Evolutionary conservation across 1,284 basidiomycete species (phyloP).

Genomic region (Leccinum pallidistipes): DNA sequence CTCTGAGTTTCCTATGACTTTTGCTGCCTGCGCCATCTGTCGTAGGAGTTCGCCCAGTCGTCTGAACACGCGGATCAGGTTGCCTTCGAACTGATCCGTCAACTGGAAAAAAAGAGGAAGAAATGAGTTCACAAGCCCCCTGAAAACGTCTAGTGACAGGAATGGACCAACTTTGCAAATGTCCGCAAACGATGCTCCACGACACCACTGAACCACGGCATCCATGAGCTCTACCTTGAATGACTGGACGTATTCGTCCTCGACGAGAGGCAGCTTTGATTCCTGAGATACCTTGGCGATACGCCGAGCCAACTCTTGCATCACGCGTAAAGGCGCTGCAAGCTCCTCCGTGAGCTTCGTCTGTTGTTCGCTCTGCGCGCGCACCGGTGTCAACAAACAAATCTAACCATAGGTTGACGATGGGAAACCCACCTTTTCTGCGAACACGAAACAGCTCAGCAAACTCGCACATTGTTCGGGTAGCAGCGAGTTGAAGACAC

Average conservation of each 20-base stretch:
- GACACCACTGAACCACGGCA: conserved; percentile 95
- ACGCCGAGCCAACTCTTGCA: conserved; percentile 93
- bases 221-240: conserved; percentile 99
- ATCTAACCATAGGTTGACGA: not conserved
- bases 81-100: conserved; percentile 97
- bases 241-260: conserved; percentile 92
- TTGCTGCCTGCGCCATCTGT: conserved; percentile 94
- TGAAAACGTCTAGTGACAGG: not conserved
- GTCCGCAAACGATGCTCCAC: conserved; percentile 94
- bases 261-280: conserved; percentile 84
- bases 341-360: conserved; percentile 91
- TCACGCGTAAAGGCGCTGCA: conserved; percentile 85
- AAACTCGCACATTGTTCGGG: conserved; percentile 94
- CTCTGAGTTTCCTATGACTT: conserved; percentile 94
- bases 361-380: conserved; percentile 77
- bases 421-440: conserved; percentile 78
- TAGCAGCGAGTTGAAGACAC: conserved; percentile 86
- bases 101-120: conserved; percentile 47
- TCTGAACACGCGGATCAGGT: conserved; percentile 91
- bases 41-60: conserved; percentile 92
- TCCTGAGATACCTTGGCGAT: conserved; percentile 97
- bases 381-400: conserved; percentile 1
- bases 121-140: not conserved
- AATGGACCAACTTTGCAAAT: conserved; percentile 81
- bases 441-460: conserved; percentile 95